phyloP scores from a whole-genome alignment of 306 rosid genomes.

The Cucurbita maxima region DNA sequence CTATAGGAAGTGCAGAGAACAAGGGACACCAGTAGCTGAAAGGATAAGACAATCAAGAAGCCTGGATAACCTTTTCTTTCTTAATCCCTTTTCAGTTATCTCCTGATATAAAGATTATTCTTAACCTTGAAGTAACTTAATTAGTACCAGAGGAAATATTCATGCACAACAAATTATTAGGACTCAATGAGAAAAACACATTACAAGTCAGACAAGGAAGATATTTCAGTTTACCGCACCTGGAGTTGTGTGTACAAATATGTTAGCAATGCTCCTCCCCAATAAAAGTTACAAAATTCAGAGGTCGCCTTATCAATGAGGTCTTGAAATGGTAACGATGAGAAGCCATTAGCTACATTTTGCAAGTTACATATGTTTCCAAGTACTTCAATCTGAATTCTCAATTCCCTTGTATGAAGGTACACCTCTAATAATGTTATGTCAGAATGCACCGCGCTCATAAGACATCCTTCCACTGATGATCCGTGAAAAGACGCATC shows the following conservation, averaged over 20 bases:
- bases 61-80: neutral
- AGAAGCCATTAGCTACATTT: constrained; percentile 25
- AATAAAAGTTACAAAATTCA: constrained; percentile 37
- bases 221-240: constrained; percentile 19
- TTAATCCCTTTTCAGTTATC: neutral
- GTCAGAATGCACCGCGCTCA: constrained; percentile 54
- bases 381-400: constrained; percentile 54
- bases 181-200: neutral
- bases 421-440: constrained; percentile 62
- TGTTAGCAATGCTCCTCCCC: constrained; percentile 71
- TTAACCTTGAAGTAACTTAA: neutral
- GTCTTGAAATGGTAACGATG: constrained; percentile 34
- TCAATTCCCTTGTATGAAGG: constrained; percentile 65
- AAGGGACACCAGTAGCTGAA: neutral
- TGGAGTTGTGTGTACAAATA: constrained; percentile 64
- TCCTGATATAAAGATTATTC: neutral
- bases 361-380: constrained; percentile 56
- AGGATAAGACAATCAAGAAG: neutral
- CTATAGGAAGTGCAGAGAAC: neutral
- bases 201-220: neutral
- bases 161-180: neutral
- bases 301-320: constrained; percentile 28
- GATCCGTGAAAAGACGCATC: constrained; percentile 12
- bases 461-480: constrained; percentile 47
- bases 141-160: neutral